Evolutionary conservation across 2,329 filamentous ascomycete species (phyloP).

Genomic region (Ophiobolus disseminans): DNA sequence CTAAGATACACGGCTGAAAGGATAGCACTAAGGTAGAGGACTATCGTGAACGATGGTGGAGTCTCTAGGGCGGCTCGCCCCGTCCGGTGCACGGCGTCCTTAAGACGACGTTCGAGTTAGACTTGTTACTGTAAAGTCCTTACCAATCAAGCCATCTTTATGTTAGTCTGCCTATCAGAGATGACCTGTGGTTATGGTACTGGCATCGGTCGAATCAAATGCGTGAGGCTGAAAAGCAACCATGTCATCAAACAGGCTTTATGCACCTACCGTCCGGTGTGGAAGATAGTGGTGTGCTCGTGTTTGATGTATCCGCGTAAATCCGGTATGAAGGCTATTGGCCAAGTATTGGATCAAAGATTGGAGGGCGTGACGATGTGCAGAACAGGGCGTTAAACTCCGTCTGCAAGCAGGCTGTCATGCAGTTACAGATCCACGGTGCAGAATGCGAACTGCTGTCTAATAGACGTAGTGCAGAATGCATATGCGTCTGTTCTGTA

Average conservation of each 20-base stretch:
- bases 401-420: constrained; percentile 2
- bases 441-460: constrained; percentile 21
- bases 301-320: not conserved
- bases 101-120: constrained; percentile 3
- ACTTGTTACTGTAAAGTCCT: not conserved
- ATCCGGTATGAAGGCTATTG: constrained; percentile 14
- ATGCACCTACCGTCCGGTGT: constrained; percentile 26
- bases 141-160: constrained; percentile 5
- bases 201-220: constrained; percentile 7
- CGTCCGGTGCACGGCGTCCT: constrained; percentile 17
- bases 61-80: constrained; percentile 16
- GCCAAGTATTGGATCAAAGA: not conserved
- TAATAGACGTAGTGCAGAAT: constrained; percentile 9
- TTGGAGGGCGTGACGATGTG: constrained; percentile 16
- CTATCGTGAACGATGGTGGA: constrained; percentile 9
- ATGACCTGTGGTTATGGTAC: not conserved
- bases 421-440: constrained; percentile 16
- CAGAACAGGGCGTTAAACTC: constrained; percentile 13
- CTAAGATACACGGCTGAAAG: not conserved
- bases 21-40: not conserved
- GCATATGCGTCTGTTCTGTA: not conserved
- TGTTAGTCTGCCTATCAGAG: constrained; percentile 1
- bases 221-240: constrained; percentile 18
- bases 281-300: constrained; percentile 5
- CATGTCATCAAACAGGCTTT: constrained; percentile 11